Evolutionary conservation across 306 rosid genomes (phyloP), one percentile per base, ranked within the genome.

Genomic region (Potentilla sterilis): DNA sequence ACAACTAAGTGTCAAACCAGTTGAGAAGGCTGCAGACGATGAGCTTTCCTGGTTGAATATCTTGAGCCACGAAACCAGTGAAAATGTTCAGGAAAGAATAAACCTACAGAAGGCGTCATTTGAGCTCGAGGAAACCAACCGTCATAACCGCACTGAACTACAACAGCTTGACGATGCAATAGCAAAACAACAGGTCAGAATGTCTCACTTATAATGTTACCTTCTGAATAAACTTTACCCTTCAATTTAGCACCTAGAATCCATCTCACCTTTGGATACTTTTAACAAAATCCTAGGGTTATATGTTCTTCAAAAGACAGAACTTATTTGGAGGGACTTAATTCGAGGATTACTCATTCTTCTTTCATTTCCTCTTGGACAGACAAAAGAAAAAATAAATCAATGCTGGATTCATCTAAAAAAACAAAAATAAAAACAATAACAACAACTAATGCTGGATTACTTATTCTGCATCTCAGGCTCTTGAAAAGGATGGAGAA

Each of bases 21-120:
- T 80, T 54, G 92, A 83, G 69, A 86, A 80, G 57, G 85, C 88
- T 78, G 82, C 83, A 47, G 92, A 88, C 6, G 88, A 84, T 77
- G 87, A 88, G 78, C 73, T 86, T 61, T 86, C 88, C 15, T 80
- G 87, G 87, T 74, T 88, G 79, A 84, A 88, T 76, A 72, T 79
- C 34, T 82, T 86, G 82, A 88, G 92, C 79, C 90, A 84, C 78
- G 87, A 84, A 82, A 86, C 86, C 57, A 86, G 75, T 80, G 90
- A 88, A 78, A 88, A 88, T 82, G 92, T 88, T 63, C 92, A 86
- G 76, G 92, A 88, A 66, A 81, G 90, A 73, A 88, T 88, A 78
- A 88, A 88, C 81, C 80, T 88, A 69, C 89, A 84, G 69, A 88
- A 86, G 80, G 92, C 92, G 72, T 67, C 85, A 55, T 84, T 77